Base-by-base conservation (phyloP, 805 yeast genomes). In the Saccharomycopsis olivae region DNA sequence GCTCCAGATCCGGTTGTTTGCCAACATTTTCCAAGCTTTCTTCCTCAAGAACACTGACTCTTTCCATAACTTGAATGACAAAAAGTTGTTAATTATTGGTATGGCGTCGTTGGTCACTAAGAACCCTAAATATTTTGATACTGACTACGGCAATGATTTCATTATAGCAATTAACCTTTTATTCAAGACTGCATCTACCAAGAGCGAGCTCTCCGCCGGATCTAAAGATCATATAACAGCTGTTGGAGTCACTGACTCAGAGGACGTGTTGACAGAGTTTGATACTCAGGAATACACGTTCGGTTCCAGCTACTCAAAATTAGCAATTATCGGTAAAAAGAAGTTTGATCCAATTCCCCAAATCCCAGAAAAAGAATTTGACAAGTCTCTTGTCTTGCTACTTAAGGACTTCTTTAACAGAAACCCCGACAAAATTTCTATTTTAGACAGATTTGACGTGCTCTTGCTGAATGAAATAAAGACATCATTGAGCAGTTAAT, bases 241-340 rank as follows among this genome's bases (percentile, higher is more conserved):
- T 33, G 5, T 28, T 60, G 57, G 9, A 46, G 48, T 23, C 10
- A 23, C 6, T 23, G 25, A 23, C 6, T 10, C 6, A 23, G 6
- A 6, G 25, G 25, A 23, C 10, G 10, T 23, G 6, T 23, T 23
- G 25, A 23, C 57, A 29, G 77, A 71, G 36, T 52, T 69, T 16
- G 80, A 78, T 48, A 51, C 71, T 23, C 87, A 81, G 38, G 95
- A 87, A 46, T 69, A 79, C 36, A 66, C 92, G 2, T 92, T 88
- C 59, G 97, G 97, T 2, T 79, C 96, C 0, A 75, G 78, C 38
- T 92, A 74, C 58, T 83, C 94, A 38, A 77, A 72, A 53, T 65
- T 92, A 44, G 74, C 71, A 1, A 71, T 82, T 2, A 76, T 87
- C 35, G 66, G 72, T 25, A 59, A 60, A 13, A 73, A 68, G 47